These are phyloP conservation scores for Neurospora intermedia DNA, from an alignment of 495 filamentous ascomycete genomes.

Conservation along the genomic window DNA sequence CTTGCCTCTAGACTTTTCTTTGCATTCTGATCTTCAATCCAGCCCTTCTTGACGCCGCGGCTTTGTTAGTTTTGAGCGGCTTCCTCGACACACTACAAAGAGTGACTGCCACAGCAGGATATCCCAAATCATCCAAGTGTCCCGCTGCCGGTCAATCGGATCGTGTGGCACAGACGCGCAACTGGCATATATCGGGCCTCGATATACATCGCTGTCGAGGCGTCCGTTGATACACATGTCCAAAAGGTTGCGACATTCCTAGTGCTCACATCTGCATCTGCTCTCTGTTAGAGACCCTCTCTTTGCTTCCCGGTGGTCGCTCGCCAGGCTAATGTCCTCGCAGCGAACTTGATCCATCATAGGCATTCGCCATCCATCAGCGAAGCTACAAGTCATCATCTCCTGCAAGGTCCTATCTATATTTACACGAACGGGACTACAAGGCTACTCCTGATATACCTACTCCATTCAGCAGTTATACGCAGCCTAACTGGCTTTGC, in stretches of 20 bases:
- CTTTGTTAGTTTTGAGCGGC: not conserved
- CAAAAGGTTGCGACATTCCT: not conserved
- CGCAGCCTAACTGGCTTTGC: not conserved
- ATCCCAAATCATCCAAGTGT: not conserved
- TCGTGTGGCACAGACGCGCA: not conserved
- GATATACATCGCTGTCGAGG: not conserved
- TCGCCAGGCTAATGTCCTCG: not conserved
- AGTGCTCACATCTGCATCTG: not conserved
- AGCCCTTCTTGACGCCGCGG: not conserved
- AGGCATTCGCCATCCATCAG: not conserved
- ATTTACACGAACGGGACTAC: not conserved
- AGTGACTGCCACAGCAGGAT: not conserved
- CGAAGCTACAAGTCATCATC: not conserved
- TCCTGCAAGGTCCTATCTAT: not conserved
- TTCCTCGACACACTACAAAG: not conserved
- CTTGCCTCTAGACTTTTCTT: not conserved
- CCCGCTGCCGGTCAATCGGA: not conserved
- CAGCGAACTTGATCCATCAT: not conserved
- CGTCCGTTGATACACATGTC: not conserved
- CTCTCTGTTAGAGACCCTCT: not conserved
- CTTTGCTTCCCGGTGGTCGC: not conserved
- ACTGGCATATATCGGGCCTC: not conserved
- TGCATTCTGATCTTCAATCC: not conserved
- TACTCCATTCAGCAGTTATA: not conserved
- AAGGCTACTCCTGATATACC: not conserved